Evolutionary conservation across 225 moss, liverwort and hornwort species (phyloP).

Genomic region (Sphagnum tenellum): DNA sequence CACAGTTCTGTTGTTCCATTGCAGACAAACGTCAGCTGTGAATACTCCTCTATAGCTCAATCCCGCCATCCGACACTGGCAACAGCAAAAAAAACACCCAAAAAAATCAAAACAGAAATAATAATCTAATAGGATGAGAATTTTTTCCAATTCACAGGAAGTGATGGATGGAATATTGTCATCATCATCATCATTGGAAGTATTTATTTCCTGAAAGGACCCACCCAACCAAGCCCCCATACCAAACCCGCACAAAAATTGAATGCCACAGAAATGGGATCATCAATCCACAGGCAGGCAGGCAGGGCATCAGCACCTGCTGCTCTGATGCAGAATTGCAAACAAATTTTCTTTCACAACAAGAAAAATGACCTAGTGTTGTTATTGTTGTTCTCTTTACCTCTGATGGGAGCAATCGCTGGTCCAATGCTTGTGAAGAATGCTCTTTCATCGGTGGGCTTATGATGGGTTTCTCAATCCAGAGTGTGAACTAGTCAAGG

Average conservation of each 20-base stretch:
- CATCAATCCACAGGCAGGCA: background rate
- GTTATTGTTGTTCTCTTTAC: slow-evolving; percentile 9
- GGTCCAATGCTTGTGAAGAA: slow-evolving; percentile 66
- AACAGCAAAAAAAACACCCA: background rate
- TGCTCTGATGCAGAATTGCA: slow-evolving; percentile 1
- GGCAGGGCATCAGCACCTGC: background rate
- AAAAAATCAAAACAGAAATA: too few relatives aligned
- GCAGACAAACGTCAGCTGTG: slow-evolving; percentile 81
- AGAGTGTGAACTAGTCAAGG: slow-evolving; percentile 75
- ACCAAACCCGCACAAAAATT: background rate
- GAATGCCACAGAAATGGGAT: background rate
- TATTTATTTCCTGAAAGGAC: background rate
- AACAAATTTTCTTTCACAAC: background rate
- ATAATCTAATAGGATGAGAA: too few relatives aligned
- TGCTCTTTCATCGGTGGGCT: slow-evolving; percentile 88
- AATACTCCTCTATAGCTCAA: slow-evolving; percentile 74
- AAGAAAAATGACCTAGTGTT: background rate
- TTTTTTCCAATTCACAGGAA: too few relatives aligned
- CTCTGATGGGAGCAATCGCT: slow-evolving; percentile 83
- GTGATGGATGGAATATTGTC: too few relatives aligned
- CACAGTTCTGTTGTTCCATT: slow-evolving; percentile 68
- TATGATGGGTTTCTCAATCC: slow-evolving; percentile 79
- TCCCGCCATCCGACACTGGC: slow-evolving; percentile 82
- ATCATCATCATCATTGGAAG: too few relatives aligned
- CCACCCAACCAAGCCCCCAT: background rate